Evolutionary conservation across 345 rosid species (phyloP), one percentile per base, ranked within the genome.

Genomic region (Anastatica hierochuntica): DNA sequence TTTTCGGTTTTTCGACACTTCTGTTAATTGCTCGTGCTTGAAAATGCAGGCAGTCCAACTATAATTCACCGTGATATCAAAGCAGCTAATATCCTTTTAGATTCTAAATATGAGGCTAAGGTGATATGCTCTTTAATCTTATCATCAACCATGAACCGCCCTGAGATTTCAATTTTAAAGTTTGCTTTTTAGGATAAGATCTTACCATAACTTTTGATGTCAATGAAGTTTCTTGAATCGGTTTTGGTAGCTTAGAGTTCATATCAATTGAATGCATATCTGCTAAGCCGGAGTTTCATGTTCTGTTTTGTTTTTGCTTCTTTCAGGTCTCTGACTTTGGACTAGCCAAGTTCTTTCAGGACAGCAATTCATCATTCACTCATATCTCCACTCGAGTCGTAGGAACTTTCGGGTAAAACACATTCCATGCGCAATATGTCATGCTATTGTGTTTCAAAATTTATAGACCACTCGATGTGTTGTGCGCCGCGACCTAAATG

Each of bases 251-350:
- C n/a, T n/a, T n/a, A n/a, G n/a, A n/a, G n/a, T n/a, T n/a, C n/a
- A n/a, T n/a, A n/a, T n/a, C n/a, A n/a, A n/a, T n/a, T n/a, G n/a
- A n/a, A n/a, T n/a, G n/a, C n/a, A n/a, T n/a, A n/a, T n/a, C n/a
- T n/a, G n/a, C n/a, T n/a, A n/a, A n/a, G n/a, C n/a, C n/a, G n/a
- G n/a, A n/a, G n/a, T n/a, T n/a, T n/a, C n/a, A n/a, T n/a, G n/a
- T 21, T 15, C n/a, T 15, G 29, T 41, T 40, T 41, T 62, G 10
- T 29, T 43, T 9, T 18, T 53, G 64, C 6, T 24, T 47, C 6
- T 24, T 69, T 56, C 65, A 87, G 96, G 94, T 87, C 62, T 80
- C 94, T 19, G 96, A 87, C 66, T 87, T 87, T 72, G 96, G 96
- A 49, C 76, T 87, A 4, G 94, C 94, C 15, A 87, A 81, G 53